phyloP scores from a whole-genome alignment of 164 flowering plant species.

The Tetracentron sinense region DNA sequence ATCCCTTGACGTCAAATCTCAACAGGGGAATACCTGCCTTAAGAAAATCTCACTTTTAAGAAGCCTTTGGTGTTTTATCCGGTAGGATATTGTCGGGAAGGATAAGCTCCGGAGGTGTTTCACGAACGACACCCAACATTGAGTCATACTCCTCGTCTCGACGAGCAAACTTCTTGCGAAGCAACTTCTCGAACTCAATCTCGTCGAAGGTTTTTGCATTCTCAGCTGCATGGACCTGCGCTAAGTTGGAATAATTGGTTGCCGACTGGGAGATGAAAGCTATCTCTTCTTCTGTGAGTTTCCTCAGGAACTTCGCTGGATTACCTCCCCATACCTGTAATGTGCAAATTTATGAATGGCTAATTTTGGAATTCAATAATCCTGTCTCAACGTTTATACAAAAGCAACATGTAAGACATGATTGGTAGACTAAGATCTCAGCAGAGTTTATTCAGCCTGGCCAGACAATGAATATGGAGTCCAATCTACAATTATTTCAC shows the following conservation, averaged over 20 bases:
- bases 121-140: slow-evolving; percentile 74
- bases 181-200: slow-evolving; percentile 82
- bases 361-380: background rate
- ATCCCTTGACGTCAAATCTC: too few relatives aligned
- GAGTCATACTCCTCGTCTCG: slow-evolving; percentile 87
- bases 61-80: slow-evolving; percentile 47
- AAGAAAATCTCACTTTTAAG: slow-evolving; percentile 19
- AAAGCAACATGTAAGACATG: background rate
- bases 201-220: slow-evolving; percentile 81
- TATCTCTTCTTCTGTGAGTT: slow-evolving; percentile 85
- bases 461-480: too few relatives aligned
- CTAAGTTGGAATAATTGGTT: slow-evolving; percentile 76
- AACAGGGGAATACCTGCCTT: slow-evolving; percentile 8
- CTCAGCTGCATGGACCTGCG: slow-evolving; percentile 89
- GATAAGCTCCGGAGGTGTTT: slow-evolving; percentile 70
- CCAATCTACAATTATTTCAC: background rate
- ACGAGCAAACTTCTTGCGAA: slow-evolving; percentile 87
- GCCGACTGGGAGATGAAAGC: slow-evolving; percentile 85
- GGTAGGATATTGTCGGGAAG: slow-evolving; percentile 70
- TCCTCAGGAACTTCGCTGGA: slow-evolving; percentile 89
- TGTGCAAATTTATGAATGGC: background rate
- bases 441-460: too few relatives aligned
- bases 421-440: background rate
- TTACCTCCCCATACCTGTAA: slow-evolving; percentile 96
- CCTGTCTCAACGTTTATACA: too few relatives aligned